These are phyloP conservation scores for Chlorella sp. DNA, from an alignment of 139 green algal species.

Conservation along the genomic window DNA sequence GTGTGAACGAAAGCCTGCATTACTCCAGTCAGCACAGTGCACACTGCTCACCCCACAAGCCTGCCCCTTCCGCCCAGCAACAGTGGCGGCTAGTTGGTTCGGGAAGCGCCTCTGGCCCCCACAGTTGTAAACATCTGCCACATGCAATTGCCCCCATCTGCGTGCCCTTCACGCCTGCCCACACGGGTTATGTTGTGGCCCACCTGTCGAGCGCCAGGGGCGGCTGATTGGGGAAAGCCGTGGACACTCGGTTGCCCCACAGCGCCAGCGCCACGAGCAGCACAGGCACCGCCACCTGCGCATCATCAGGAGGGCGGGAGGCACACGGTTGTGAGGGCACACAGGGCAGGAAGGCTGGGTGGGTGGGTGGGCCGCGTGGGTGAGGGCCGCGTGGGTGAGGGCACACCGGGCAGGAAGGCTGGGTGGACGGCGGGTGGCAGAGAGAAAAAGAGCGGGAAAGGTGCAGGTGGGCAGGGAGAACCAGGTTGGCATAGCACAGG, in stretches of 20 bases:
- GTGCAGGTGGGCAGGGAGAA: too few relatives aligned
- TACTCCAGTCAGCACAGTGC: too few relatives aligned
- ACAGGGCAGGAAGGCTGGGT: conserved; percentile 29
- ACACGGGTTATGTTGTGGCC: background rate
- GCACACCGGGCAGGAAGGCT: conserved; percentile 19
- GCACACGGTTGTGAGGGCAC: conserved; percentile 59
- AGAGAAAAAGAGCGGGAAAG: background rate
- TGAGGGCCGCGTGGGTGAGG: background rate
- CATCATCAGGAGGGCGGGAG: too few relatives aligned
- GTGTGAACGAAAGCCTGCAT: too few relatives aligned
- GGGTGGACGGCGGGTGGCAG: background rate
- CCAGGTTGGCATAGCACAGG: background rate
- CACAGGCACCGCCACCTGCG: conserved; percentile 42
- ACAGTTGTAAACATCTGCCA: background rate
- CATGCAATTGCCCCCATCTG: too few relatives aligned
- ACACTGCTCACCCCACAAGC: too few relatives aligned
- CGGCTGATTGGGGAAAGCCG: conserved; percentile 40
- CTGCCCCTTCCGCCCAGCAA: too few relatives aligned
- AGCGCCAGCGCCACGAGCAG: conserved; percentile 56
- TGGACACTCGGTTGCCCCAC: conserved; percentile 35
- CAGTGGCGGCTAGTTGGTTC: too few relatives aligned
- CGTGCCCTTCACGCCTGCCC: too few relatives aligned
- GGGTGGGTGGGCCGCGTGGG: background rate
- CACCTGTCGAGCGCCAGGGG: conserved; percentile 47
- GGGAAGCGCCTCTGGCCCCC: too few relatives aligned